Evolutionary conservation across 2,329 filamentous ascomycete genomes (phyloP).

Genomic region (Colletotrichum musicola): DNA sequence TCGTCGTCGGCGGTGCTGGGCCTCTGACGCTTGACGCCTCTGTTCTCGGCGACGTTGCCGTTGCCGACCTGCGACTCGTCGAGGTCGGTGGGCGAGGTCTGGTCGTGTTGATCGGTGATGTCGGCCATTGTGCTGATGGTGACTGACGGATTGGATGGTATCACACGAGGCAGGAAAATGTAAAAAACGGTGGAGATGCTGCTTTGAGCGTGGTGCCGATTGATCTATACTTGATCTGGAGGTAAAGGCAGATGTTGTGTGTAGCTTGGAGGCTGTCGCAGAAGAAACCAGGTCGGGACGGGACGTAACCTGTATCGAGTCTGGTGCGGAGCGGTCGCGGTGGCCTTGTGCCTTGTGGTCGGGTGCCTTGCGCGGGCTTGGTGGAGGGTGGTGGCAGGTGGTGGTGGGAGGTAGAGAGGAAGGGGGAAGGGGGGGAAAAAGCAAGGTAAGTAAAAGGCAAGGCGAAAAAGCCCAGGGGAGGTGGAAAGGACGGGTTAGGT

Average conservation of each 20-base stretch:
- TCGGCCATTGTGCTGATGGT: conserved; percentile 73
- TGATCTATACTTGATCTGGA: conserved; percentile 76
- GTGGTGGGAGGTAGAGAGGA: conserved; percentile 46
- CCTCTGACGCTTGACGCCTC: conserved; percentile 91
- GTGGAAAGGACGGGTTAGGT: conserved; percentile 14
- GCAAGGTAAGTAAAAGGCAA: conserved; percentile 15
- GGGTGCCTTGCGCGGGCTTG: conserved; percentile 23
- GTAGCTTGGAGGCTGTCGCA: conserved; percentile 61
- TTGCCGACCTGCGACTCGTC: conserved; percentile 80
- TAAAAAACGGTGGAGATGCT: conserved; percentile 72
- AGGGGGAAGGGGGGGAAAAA: background rate
- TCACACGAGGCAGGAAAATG: conserved; percentile 63
- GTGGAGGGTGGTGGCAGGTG: conserved; percentile 29
- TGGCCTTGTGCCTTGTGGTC: conserved; percentile 23
- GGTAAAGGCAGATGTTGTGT: conserved; percentile 57
- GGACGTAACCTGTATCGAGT: conserved; percentile 58
- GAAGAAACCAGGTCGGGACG: conserved; percentile 65
- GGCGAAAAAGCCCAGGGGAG: background rate
- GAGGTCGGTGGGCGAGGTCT: conserved; percentile 79
- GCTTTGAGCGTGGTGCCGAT: conserved; percentile 75
- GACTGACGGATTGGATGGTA: conserved; percentile 43
- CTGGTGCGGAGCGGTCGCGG: conserved; percentile 52
- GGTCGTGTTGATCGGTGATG: conserved; percentile 82
- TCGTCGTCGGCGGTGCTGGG: conserved; percentile 90
- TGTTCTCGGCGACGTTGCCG: conserved; percentile 73